These are phyloP conservation scores for Coccomyxa sp. DNA, from an alignment of 139 green algal genomes.

Conservation along the genomic window DNA sequence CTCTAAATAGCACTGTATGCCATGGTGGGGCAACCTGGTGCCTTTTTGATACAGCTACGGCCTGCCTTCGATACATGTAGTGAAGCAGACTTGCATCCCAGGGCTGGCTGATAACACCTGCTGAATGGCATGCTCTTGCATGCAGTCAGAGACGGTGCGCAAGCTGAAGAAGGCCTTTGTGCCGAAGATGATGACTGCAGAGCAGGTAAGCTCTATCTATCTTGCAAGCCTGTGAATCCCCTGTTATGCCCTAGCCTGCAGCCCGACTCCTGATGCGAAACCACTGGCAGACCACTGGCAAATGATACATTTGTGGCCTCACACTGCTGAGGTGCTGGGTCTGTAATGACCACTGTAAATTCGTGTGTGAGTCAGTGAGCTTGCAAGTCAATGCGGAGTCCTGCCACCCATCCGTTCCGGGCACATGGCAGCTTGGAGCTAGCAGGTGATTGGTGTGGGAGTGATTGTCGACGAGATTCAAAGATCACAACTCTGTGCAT, in stretches of 20 bases:
- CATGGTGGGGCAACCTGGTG: neutral
- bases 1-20: neutral
- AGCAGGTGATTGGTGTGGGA: too few relatives aligned
- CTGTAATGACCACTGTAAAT: neutral
- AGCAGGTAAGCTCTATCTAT: neutral
- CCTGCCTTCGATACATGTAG: neutral
- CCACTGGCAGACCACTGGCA: too few relatives aligned
- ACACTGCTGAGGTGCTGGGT: neutral
- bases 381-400: too few relatives aligned
- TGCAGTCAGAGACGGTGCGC: neutral
- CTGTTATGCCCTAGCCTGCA: neutral
- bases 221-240: neutral
- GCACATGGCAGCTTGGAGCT: too few relatives aligned
- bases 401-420: too few relatives aligned
- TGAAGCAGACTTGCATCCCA: neutral
- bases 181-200: neutral
- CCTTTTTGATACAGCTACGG: neutral
- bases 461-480: too few relatives aligned
- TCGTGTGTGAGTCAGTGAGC: too few relatives aligned
- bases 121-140: neutral
- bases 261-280: neutral
- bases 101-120: neutral
- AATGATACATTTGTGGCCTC: too few relatives aligned
- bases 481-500: neutral
- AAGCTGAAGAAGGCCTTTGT: conserved; percentile 1